These are phyloP conservation scores for Neurospora terricola DNA, from an alignment of 495 filamentous ascomycete species.

Conservation along the genomic window DNA sequence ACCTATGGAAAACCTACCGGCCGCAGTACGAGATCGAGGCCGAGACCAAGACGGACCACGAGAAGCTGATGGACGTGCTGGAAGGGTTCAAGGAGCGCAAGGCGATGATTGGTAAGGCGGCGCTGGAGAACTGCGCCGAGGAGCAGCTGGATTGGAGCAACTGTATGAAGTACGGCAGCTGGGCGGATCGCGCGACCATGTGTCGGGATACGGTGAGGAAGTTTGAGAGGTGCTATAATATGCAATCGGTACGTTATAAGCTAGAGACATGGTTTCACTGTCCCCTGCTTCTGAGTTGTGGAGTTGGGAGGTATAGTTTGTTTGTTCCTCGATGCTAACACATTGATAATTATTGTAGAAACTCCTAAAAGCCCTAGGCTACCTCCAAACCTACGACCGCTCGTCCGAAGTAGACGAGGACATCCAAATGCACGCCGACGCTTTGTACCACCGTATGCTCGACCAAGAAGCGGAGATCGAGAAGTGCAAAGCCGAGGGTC, in stretches of 20 bases:
- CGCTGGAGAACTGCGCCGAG: conserved; percentile 85
- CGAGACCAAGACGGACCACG: conserved; percentile 56
- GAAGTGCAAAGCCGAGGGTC: conserved; percentile 54
- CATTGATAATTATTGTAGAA: conserved; percentile 36
- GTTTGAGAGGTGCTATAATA: conserved; percentile 73
- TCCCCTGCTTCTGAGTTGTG: background rate
- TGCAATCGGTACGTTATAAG: conserved; percentile 55
- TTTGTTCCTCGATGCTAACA: background rate
- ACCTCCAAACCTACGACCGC: conserved; percentile 56
- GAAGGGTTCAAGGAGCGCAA: conserved; percentile 77
- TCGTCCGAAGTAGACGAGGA: conserved; percentile 64
- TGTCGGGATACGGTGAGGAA: conserved; percentile 59
- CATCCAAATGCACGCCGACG: conserved; percentile 94
- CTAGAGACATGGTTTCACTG: background rate
- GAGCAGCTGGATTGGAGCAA: conserved; percentile 66
- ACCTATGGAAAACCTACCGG: conserved; percentile 85
- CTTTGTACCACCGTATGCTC: conserved; percentile 75
- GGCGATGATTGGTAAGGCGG: conserved; percentile 64
- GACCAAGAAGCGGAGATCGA: conserved; percentile 60
- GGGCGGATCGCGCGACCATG: conserved; percentile 53
- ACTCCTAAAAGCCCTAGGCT: conserved; percentile 86
- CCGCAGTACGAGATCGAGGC: conserved; percentile 54
- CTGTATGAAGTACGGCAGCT: conserved; percentile 62
- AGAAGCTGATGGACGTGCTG: conserved; percentile 64
- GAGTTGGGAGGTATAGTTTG: background rate